Evolutionary conservation across 305 asterid species (phyloP), one percentile per base, ranked within the genome.

Genomic region (Striga hermonthica): DNA sequence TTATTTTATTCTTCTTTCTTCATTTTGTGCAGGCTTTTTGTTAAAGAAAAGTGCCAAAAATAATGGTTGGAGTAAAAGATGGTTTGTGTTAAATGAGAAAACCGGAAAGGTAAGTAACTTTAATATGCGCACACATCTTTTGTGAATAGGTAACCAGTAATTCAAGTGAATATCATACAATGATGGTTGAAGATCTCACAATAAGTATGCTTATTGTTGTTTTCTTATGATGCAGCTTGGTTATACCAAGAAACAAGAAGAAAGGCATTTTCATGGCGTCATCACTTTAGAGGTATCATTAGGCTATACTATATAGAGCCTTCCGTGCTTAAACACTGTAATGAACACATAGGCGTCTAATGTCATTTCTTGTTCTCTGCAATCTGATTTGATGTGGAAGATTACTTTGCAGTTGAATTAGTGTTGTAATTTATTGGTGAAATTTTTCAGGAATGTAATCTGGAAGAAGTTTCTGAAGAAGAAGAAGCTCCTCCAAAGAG

Each of bases 71-170:
- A 90, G 95, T 60, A 84, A 82, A 79, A 80, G 95, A 79, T 94
- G 99, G 99, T 90, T 94, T 70, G 99, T 94, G 72, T 82, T 94
- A 64, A 94, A 94, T 69, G 96, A 84, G 65, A 94, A 94, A 85
- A 90, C 97, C 58, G 97, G 97, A 72, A 94, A 90, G 87, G 97
- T 88, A 65, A 76, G 90, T 74, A 40, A 62, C 68, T 53, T 35
- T 35, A 74, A 62, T 72, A 61, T 55, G 39, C 43, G 53, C 11
- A 60, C 41, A 22, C 31, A 2, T 41, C 10, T 41, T 4, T 7
- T 6, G 57, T 15, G 57, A 48, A 50, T 10, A 22, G 31, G 2
- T 22, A 22, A 22, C 31, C 31, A 22, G 31, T 22, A 41, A 9
- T 41, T 41, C 7, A 22, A 22, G 31, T 22, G 31, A 22, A 22